A percentile compares a stretch with the other conserved stretches of the same genome.
Conservation (phyloP, 1,284 basidiomycete species). For the Meripilus lineatus region DNA sequence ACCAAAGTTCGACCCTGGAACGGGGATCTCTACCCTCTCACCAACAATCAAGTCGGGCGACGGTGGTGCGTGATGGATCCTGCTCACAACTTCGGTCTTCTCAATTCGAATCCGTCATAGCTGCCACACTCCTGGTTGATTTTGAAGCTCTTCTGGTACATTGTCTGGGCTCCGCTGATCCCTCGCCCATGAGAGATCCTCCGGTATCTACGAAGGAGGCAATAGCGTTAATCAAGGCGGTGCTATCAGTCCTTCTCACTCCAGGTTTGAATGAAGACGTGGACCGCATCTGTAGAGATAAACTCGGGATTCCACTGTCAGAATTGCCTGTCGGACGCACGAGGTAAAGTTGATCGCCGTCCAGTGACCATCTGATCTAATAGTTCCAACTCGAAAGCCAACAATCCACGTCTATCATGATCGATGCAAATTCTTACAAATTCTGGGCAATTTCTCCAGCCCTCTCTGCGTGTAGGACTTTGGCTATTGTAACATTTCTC, state of each 20-base stretch:
- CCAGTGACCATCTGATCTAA: not conserved
- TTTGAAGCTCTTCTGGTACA: constrained; percentile 23
- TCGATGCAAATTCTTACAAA: constrained; percentile 31
- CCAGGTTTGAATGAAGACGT: constrained; percentile 49
- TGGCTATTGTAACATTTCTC: constrained; percentile 65
- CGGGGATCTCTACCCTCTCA: constrained; percentile 1
- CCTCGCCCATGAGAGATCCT: no score
- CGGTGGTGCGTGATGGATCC: constrained; percentile 14
- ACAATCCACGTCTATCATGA: constrained; percentile 38
- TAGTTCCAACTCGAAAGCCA: constrained; percentile 23
- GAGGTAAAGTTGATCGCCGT: constrained; percentile 34
- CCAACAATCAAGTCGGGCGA: constrained; percentile 6
- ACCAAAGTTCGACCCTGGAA: not conserved
- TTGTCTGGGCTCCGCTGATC: no score
- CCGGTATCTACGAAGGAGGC: no score
- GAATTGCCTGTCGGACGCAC: constrained; percentile 41
- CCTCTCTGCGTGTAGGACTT: constrained; percentile 62
- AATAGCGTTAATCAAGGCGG: constrained; percentile 19
- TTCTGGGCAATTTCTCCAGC: constrained; percentile 69
- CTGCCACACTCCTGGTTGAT: constrained; percentile 26
- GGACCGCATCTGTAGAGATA: constrained; percentile 57
- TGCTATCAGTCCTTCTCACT: constrained; percentile 38
- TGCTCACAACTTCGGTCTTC: not conserved
- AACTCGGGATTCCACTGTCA: constrained; percentile 36
- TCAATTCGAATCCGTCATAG: constrained; percentile 14